Evolutionary conservation across 306 rosid species (phyloP).

Genomic region (Fragaria iinumae): DNA sequence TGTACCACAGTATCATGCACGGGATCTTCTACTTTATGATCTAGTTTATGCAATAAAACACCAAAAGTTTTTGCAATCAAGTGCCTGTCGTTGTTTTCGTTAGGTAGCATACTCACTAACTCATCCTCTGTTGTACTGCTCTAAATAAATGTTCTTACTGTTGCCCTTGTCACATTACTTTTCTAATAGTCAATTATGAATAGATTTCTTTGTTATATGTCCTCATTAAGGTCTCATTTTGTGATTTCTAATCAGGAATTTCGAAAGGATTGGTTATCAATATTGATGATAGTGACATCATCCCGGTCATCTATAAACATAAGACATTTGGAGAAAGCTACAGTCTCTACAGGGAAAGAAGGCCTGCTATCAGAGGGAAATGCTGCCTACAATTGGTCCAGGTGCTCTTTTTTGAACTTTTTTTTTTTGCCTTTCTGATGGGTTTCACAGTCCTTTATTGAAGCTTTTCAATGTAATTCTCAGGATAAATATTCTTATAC

Average conservation of each 20-base stretch:
- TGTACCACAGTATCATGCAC: not conserved
- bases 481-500: not conserved
- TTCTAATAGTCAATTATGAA: not conserved
- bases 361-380: conserved; percentile 93
- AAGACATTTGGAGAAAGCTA: conserved; percentile 98
- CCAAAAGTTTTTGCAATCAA: not conserved
- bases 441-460: not conserved
- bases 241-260: conserved; percentile 58
- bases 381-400: conserved; percentile 97
- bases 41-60: not conserved
- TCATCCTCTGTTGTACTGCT: not conserved
- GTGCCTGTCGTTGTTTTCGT: not conserved
- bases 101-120: not conserved
- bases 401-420: conserved; percentile 47
- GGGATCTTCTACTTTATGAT: not conserved
- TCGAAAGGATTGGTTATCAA: conserved; percentile 86
- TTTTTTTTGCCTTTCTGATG: conserved; percentile 12
- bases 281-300: conserved; percentile 89
- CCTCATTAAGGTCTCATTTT: not conserved
- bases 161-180: not conserved
- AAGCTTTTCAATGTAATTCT: not conserved
- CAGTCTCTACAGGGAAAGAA: conserved; percentile 96
- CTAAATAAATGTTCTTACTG: not conserved
- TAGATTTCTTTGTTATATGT: conserved; percentile 7
- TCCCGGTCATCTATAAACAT: conserved; percentile 93